phyloP scores from a whole-genome alignment of 441 rosid genomes.

The Lepidium campestre region DNA sequence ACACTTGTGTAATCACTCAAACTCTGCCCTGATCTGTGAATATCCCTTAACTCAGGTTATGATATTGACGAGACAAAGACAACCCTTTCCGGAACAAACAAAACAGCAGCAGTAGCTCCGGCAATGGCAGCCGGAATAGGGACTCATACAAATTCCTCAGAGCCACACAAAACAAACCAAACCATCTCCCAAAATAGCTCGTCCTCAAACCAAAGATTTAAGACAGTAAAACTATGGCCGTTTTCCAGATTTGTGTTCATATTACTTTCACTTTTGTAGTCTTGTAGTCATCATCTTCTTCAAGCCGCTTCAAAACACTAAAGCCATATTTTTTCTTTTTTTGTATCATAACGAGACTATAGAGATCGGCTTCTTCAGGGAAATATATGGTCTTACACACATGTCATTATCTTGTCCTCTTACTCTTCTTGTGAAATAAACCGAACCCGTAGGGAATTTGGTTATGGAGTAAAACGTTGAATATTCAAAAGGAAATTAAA shows the following conservation, averaged over 20 bases:
- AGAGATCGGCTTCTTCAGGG: background rate
- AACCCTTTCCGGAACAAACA: constrained; percentile 24
- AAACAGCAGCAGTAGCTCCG: constrained; percentile 48
- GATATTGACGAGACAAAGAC: constrained; percentile 41
- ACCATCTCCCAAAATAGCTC: constrained; percentile 32
- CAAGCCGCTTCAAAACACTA: background rate
- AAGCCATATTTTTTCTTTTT: background rate
- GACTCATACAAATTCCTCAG: constrained; percentile 30
- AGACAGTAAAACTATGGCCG: constrained; percentile 13
- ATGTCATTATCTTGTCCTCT: background rate
- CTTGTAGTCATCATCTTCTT: constrained; percentile 2
- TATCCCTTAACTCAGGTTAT: constrained; percentile 45
- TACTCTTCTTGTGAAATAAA: background rate
- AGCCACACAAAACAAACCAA: constrained; percentile 25
- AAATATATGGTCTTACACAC: constrained; percentile 3
- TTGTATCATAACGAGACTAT: constrained; percentile 20
- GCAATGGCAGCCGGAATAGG: constrained; percentile 56
- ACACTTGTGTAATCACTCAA: background rate
- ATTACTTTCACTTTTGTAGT: constrained; percentile 31
- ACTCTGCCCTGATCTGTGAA: background rate
- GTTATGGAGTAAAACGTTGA: background rate
- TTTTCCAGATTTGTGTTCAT: constrained; percentile 27
- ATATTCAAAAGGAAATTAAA: background rate
- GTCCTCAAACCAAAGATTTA: constrained; percentile 17
- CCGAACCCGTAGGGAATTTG: background rate